Percentiles rank a stretch among this genome's conserved stretches.
Conservation (phyloP, 495 filamentous ascomycete species). For the Immersiella caudata region DNA sequence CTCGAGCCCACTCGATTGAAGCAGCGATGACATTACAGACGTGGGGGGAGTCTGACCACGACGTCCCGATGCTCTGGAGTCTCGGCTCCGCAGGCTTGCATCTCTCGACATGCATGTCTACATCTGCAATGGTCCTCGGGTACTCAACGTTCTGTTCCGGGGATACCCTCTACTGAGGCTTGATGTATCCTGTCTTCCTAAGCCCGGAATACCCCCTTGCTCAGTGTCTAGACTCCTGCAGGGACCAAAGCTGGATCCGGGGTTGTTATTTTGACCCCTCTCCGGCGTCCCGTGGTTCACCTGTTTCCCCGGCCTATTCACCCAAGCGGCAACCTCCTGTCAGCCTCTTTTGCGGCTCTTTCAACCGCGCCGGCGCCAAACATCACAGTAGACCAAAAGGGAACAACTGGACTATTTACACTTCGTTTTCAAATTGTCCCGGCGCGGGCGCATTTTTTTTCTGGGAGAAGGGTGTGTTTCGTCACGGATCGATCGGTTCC, state of each 20-base stretch:
- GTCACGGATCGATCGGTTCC: constrained; percentile 14
- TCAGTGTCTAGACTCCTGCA: constrained; percentile 8
- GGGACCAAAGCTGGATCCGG: constrained; percentile 6
- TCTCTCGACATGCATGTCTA: too few species aligned
- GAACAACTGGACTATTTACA: not conserved
- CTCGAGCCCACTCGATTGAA: not conserved
- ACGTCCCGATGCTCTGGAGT: not conserved
- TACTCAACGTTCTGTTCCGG: not conserved
- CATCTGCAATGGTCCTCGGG: not conserved
- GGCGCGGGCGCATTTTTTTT: not conserved
- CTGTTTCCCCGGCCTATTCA: constrained; percentile 2
- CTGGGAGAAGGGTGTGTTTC: not conserved
- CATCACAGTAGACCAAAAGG: not conserved
- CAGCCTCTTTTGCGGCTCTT: constrained; percentile 17
- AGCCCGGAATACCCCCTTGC: constrained; percentile 6
- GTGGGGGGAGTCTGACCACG: not conserved
- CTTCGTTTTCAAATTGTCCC: constrained; percentile 3
- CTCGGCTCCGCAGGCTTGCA: not conserved
- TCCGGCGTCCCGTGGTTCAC: not conserved
- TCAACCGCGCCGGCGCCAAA: constrained; percentile 13
- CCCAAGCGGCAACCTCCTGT: not conserved
- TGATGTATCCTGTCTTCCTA: not conserved
- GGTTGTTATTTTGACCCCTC: not conserved
- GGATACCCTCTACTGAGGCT: constrained; percentile 3
- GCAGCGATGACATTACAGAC: not conserved